Evolutionary conservation across 306 rosid genomes (phyloP).

Genomic region (Datisca glomerata): DNA sequence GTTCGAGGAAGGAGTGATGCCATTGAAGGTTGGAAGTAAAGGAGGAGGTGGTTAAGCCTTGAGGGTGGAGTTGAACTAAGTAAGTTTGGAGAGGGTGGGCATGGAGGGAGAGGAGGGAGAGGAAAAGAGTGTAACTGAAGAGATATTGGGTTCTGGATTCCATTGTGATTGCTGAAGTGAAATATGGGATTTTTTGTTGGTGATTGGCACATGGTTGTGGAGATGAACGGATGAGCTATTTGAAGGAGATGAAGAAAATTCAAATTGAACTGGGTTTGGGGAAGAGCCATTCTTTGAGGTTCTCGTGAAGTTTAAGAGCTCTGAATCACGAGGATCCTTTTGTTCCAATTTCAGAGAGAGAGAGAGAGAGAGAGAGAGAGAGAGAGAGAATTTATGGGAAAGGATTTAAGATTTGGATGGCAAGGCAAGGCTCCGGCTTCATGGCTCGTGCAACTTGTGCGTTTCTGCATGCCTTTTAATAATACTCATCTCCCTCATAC

Average conservation of each 20-base stretch:
- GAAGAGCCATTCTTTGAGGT: constrained; percentile 17
- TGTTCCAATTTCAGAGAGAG: constrained; percentile 30
- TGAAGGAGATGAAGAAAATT: constrained; percentile 46
- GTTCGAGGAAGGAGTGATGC: constrained; percentile 67
- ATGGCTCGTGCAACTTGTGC: no score
- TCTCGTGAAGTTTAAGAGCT: constrained; percentile 90
- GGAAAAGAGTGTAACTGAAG: constrained; percentile 26
- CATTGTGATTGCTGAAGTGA: constrained; percentile 28
- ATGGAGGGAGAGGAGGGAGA: constrained; percentile 23
- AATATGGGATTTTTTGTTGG: constrained; percentile 14
- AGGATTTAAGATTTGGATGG: no score
- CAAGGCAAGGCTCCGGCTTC: no score
- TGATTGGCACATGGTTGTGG: constrained; percentile 23
- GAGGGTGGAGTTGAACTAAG: constrained; percentile 78
- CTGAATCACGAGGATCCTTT: constrained; percentile 89
- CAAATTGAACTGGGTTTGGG: constrained; percentile 16
- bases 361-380: constrained; percentile 8
- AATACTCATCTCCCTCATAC: no score
- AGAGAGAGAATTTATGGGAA: neutral
- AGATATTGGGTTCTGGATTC: constrained; percentile 27
- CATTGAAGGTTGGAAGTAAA: constrained; percentile 54
- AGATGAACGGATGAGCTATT: constrained; percentile 45
- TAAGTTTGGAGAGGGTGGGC: constrained; percentile 61
- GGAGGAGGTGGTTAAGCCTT: constrained; percentile 26
- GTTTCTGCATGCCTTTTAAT: no score